A percentile compares a stretch with the other conserved stretches of the same genome.
Conservation (phyloP, 1,284 basidiomycete species). For the Rhodotorula sp. region DNA sequence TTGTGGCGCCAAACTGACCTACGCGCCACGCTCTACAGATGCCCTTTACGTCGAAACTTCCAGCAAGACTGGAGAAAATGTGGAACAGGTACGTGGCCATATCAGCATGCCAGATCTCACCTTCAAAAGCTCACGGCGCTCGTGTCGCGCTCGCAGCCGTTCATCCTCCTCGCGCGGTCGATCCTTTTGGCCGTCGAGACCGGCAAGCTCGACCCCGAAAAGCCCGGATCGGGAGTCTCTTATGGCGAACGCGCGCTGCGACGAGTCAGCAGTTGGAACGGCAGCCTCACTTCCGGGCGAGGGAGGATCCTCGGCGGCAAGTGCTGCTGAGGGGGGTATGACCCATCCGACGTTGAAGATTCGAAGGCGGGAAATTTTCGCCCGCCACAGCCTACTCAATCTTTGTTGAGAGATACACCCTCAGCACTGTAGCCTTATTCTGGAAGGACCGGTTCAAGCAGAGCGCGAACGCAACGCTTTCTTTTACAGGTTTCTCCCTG, state of each 20-base stretch:
- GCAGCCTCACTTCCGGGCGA: conserved; percentile 11
- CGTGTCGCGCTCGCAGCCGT: conserved; percentile 59
- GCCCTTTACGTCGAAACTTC: conserved; percentile 91
- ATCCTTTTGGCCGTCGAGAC: conserved; percentile 92
- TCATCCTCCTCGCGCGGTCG: conserved; percentile 81
- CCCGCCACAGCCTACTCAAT: no score
- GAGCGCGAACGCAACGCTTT: no score
- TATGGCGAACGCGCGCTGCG: conserved; percentile 91
- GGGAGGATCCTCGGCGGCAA: conserved; percentile 15
- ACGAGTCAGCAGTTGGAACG: conserved; percentile 64
- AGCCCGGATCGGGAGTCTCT: conserved; percentile 86
- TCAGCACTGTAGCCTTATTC: no score
- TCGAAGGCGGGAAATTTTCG: no score
- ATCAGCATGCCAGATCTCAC: not conserved
- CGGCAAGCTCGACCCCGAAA: conserved; percentile 86
- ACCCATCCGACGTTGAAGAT: no score
- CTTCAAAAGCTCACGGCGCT: not conserved
- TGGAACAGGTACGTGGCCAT: conserved; percentile 55
- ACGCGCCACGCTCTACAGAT: conserved; percentile 57
- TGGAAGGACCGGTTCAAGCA: no score
- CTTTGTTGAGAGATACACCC: no score
- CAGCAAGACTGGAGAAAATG: conserved; percentile 86
- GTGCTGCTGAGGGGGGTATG: conserved; percentile 13
- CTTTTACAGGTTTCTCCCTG: no score
- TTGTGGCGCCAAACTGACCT: not conserved